Percentiles rank a stretch among this genome's conserved stretches.
phyloP scores from a whole-genome alignment of 306 rosid genomes.

The Inga laurina region DNA sequence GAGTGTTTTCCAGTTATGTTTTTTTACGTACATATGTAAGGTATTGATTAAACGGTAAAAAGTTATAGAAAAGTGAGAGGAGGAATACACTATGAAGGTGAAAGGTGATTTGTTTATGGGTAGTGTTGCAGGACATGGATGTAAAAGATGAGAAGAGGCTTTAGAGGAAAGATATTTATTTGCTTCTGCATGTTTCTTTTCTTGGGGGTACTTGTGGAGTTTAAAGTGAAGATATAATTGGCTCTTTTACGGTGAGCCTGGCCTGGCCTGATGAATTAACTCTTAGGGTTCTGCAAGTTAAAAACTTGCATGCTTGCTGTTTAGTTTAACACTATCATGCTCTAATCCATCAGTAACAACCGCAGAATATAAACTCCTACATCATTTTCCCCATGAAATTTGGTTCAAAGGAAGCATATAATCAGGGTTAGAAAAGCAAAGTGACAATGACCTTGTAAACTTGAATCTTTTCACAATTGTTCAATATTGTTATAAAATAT shows the following conservation, averaged over 20 bases:
- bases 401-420: background rate
- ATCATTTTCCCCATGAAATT: background rate
- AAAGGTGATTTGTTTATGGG: constrained; percentile 42
- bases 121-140: constrained; percentile 27
- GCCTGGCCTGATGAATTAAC: background rate
- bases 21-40: constrained; percentile 1
- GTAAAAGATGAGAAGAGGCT: background rate
- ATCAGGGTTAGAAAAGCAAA: constrained; percentile 15
- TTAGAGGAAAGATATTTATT: background rate
- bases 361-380: background rate
- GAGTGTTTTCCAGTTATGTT: constrained; percentile 22
- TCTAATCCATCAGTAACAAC: background rate
- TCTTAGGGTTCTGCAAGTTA: background rate
- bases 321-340: background rate
- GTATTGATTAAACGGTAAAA: background rate
- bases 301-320: background rate
- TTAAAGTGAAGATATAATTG: background rate
- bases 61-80: constrained; percentile 20
- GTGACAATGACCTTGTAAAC: too few species aligned
- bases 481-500: too few species aligned
- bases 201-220: too few species aligned
- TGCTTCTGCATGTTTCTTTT: background rate
- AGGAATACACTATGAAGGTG: constrained; percentile 40
- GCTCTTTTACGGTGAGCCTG: constrained; percentile 36
- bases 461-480: too few species aligned